Evolutionary conservation across 108 stramenopile species (phyloP).

Genomic region (Mayamaea pseudoterrestris): DNA sequence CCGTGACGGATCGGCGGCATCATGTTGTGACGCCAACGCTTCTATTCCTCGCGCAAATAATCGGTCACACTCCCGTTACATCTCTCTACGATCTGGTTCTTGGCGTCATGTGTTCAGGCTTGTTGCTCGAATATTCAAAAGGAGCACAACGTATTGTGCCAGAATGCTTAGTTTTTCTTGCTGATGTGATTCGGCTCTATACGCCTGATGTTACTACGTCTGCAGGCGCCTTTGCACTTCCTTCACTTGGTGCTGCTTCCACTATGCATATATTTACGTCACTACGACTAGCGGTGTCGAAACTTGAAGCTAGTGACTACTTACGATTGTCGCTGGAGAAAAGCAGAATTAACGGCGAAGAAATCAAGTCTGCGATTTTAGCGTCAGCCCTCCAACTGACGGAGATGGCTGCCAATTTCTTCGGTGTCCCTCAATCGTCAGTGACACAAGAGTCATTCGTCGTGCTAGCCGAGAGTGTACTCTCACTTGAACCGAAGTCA

Average conservation of each 20-base stretch:
- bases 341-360: conserved; percentile 20
- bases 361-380: conserved; percentile 23
- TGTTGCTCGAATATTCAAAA: conserved; percentile 73
- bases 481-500: conserved; percentile 32
- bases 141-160: conserved; percentile 72
- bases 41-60: conserved; percentile 69
- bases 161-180: conserved; percentile 75
- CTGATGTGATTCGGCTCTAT: conserved; percentile 29
- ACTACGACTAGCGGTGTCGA: conserved; percentile 5
- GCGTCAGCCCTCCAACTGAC: conserved; percentile 33
- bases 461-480: conserved; percentile 38
- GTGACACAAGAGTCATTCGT: conserved; percentile 46
- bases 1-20: conserved; percentile 84
- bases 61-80: conserved; percentile 73
- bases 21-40: conserved; percentile 77
- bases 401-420: conserved; percentile 14
- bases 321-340: conserved; percentile 32
- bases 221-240: conserved; percentile 69
- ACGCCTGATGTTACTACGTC: too few species aligned
- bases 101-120: conserved; percentile 63
- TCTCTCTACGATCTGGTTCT: conserved; percentile 52
- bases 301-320: conserved; percentile 2
- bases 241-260: conserved; percentile 36
- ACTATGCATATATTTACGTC: not conserved
- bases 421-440: conserved; percentile 22